phyloP scores from a whole-genome alignment of 2,329 filamentous ascomycete genomes.

The Alternaria dauci region DNA sequence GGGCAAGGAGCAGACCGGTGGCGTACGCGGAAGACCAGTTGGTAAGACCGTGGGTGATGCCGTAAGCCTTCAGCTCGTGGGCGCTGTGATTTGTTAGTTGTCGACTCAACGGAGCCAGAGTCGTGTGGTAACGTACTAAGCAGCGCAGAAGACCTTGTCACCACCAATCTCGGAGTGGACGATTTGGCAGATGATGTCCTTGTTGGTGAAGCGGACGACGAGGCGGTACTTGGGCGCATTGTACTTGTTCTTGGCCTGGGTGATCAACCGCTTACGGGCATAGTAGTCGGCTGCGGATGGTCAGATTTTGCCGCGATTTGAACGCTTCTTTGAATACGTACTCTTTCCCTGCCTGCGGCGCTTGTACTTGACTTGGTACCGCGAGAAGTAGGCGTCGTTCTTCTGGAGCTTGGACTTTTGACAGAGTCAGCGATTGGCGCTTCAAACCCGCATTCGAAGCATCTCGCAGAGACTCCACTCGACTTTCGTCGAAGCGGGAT shows the following conservation, averaged over 20 bases:
- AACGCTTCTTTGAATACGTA: slow-evolving; percentile 64
- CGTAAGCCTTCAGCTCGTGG: slow-evolving; percentile 97
- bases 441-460: slow-evolving; percentile 91
- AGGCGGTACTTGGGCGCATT: slow-evolving; percentile 99
- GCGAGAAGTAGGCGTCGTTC: slow-evolving; percentile 99
- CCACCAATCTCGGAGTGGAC: slow-evolving; percentile 94
- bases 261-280: slow-evolving; percentile 98
- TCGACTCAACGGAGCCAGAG: not conserved
- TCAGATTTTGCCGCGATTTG: slow-evolving; percentile 52
- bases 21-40: slow-evolving; percentile 99
- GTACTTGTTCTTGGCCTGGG: slow-evolving; percentile 99
- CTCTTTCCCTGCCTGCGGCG: slow-evolving; percentile 96
- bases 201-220: slow-evolving; percentile 99
- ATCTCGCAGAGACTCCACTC: slow-evolving; percentile 73
- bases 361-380: slow-evolving; percentile 99
- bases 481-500: slow-evolving; percentile 41
- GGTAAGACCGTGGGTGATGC: slow-evolving; percentile 97
- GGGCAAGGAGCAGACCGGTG: slow-evolving; percentile 95
- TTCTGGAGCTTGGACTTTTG: slow-evolving; percentile 92
- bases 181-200: slow-evolving; percentile 98
- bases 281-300: slow-evolving; percentile 92
- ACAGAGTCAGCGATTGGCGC: slow-evolving; percentile 99
- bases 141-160: slow-evolving; percentile 85
- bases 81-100: slow-evolving; percentile 55
- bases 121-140: slow-evolving; percentile 32